These are phyloP conservation scores for Glutinoglossum americanum DNA, from an alignment of 495 filamentous ascomycete genomes.

Conservation along the genomic window DNA sequence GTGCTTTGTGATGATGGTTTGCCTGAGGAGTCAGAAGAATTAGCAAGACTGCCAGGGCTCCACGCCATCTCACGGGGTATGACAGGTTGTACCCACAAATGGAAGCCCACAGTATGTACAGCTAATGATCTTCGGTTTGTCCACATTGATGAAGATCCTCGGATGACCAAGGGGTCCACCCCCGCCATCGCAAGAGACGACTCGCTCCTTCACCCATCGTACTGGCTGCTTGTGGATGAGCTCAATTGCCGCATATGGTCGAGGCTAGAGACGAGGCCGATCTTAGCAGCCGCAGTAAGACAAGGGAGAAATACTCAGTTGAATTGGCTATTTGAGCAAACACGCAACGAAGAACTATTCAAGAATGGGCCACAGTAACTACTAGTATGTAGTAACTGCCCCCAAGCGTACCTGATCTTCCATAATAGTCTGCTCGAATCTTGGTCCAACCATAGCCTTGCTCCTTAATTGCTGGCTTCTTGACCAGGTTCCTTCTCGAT, in stretches of 20 bases:
- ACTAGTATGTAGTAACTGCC: not conserved
- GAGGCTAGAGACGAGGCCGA: constrained; percentile 34
- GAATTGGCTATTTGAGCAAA: not conserved
- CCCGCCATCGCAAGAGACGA: constrained; percentile 81
- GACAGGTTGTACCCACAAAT: constrained; percentile 40
- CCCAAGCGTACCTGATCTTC: constrained; percentile 50
- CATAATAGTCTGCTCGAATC: constrained; percentile 94
- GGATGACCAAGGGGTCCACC: constrained; percentile 86
- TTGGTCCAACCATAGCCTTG: constrained; percentile 71
- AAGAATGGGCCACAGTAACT: not conserved
- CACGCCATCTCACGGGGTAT: not conserved
- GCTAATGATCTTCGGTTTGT: constrained; percentile 79
- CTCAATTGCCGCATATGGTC: constrained; percentile 72
- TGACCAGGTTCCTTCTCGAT: constrained; percentile 61
- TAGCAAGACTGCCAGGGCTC: not conserved
- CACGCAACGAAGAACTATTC: not conserved
- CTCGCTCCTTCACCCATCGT: constrained; percentile 59
- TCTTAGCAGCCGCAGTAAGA: constrained; percentile 4
- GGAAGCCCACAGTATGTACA: constrained; percentile 93
- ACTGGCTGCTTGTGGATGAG: constrained; percentile 93
- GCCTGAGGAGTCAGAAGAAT: constrained; percentile 29
- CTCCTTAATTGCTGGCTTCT: constrained; percentile 58
- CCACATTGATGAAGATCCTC: constrained; percentile 86
- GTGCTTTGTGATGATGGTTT: constrained; percentile 61
- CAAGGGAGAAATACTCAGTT: not conserved